phyloP scores from a whole-genome alignment of 1,284 basidiomycete genomes.

The Lentinula novae-zelandiae region DNA sequence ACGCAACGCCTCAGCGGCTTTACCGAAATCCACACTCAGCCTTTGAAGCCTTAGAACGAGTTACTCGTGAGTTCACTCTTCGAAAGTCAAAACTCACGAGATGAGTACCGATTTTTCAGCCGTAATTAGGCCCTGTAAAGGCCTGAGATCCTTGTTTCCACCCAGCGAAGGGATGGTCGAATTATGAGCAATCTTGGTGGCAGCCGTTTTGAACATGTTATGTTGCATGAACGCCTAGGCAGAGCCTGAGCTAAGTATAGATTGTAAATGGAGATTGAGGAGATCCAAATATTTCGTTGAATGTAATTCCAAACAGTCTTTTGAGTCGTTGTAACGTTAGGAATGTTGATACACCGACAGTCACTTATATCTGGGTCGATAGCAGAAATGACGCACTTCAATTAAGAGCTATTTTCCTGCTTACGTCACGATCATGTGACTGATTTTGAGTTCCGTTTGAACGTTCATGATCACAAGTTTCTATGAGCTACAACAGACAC shows the following conservation, averaged over 20 bases:
- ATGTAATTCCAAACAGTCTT: background rate
- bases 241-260: no score
- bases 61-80: background rate
- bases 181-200: slow-evolving; percentile 81
- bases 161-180: slow-evolving; percentile 73
- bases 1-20: slow-evolving; percentile 73
- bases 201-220: slow-evolving; percentile 69
- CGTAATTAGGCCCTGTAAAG: slow-evolving; percentile 86
- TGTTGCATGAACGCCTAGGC: slow-evolving; percentile 7
- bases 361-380: background rate
- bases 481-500: slow-evolving; percentile 45
- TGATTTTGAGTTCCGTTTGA: no score
- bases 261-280: no score
- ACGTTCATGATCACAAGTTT: background rate
- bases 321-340: background rate
- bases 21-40: slow-evolving; percentile 62
- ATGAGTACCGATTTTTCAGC: slow-evolving; percentile 83
- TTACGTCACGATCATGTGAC: no score
- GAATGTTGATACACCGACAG: background rate
- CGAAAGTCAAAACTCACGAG: slow-evolving; percentile 44
- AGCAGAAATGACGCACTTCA: no score
- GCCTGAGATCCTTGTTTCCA: slow-evolving; percentile 80
- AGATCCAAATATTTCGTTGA: no score
- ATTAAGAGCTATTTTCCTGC: no score
- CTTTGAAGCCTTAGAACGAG: slow-evolving; percentile 45